Evolutionary conservation across 2,329 filamentous ascomycete genomes (phyloP), one percentile per base, ranked within the genome.

Genomic region (Pseudogymnoascus sp.): DNA sequence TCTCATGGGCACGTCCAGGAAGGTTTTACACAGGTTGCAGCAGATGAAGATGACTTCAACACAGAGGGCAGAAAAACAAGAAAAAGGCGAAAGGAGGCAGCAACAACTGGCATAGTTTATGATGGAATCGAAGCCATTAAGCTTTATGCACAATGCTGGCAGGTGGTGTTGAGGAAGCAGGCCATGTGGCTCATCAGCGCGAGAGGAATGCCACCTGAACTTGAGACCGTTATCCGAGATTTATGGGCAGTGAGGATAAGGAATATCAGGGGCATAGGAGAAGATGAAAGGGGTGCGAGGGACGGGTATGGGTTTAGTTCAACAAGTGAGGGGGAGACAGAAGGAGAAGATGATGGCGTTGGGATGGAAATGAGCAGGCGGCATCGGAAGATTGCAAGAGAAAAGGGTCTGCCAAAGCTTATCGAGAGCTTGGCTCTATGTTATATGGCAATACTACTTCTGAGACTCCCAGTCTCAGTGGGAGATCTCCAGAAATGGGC

Each of bases 101-200:
- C 79, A 61, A 78, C 83, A 70, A 83, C 79, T 58, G 76, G 81
- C 55, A 79, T 79, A 58, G 82, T 87, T 70, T 79, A 90, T 59
- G 74, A 74, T 5, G 93, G 93, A 43, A 79, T 83, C 55, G 81
- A 85, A 61, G 93, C 89, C 12, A 85, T 87, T 66, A 85, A 89
- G 66, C 82, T 97, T 23, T 97, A 90, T 72, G 79, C 97, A 37
- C 89, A 96, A 72, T 88, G 86, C 66, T 83, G 96, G 64, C 93
- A 97, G 75, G 79, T 96, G 33, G 82, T 97, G 58, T 78, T 99
- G 28, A 86, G 92, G 72, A 90, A 89, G 71, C 93, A 97, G 77
- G 77, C 91, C 14, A 76, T 84, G 70, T 93, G 88, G 80, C 79
- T 97, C 31, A 41, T 60, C 18, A 28, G 25, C 16, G n/a, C 18